Evolutionary conservation across 495 filamentous ascomycete species (phyloP).

Genomic region (Oidiodendron maius): DNA sequence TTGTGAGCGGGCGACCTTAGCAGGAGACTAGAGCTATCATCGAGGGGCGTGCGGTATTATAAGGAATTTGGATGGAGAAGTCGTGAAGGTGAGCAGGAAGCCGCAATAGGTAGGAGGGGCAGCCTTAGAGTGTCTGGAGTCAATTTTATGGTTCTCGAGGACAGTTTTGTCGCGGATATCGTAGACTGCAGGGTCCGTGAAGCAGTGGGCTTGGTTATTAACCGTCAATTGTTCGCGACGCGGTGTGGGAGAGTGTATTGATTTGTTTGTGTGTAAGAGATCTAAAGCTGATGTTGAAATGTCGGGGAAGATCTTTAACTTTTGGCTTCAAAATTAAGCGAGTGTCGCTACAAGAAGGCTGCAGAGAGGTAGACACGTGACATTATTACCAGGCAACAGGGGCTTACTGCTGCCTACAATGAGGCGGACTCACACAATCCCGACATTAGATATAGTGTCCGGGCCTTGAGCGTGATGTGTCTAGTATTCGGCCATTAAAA

Average conservation of each 20-base stretch:
- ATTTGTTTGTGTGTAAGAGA: conserved; percentile 8
- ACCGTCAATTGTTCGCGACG: neutral
- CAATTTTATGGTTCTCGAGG: neutral
- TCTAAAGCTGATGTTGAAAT: conserved; percentile 8
- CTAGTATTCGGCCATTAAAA: too few species aligned
- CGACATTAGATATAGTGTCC: too few species aligned
- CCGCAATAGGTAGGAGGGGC: conserved; percentile 10
- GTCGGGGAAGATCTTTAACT: neutral
- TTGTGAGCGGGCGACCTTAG: too few species aligned
- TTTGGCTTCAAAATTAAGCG: conserved; percentile 2
- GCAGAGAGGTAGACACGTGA: neutral
- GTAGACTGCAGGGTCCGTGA: neutral
- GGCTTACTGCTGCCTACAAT: too few species aligned
- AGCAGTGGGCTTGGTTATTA: conserved; percentile 9
- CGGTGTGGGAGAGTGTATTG: neutral
- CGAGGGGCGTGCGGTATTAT: neutral
- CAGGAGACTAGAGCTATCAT: conserved; percentile 1
- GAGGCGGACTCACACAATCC: too few species aligned
- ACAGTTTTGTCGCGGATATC: neutral
- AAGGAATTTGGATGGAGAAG: neutral
- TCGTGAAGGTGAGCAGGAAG: conserved; percentile 3
- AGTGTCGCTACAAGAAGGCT: neutral
- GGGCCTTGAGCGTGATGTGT: too few species aligned
- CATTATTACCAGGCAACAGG: neutral
- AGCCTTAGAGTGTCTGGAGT: neutral